phyloP scores from a whole-genome alignment of 2,329 filamentous ascomycete species.

The Botrytis pseudocinerea region DNA sequence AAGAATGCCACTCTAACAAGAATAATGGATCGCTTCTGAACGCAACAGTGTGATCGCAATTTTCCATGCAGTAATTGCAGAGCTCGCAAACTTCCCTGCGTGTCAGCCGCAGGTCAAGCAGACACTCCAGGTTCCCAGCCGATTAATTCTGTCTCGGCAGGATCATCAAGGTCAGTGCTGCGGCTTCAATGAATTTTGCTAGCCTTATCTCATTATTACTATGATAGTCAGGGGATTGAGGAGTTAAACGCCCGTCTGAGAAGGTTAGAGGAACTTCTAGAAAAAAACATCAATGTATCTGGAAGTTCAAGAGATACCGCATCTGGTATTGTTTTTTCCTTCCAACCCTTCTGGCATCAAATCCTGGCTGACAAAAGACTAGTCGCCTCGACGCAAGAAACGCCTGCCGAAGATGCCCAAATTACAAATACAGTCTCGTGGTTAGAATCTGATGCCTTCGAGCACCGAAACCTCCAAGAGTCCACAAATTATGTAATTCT shows the following conservation, averaged over 20 bases:
- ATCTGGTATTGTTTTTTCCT: not conserved
- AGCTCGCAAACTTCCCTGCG: constrained; percentile 25
- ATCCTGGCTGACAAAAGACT: not conserved
- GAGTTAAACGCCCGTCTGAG: constrained; percentile 28
- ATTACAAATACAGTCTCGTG: constrained; percentile 15
- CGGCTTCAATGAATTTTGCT: not conserved
- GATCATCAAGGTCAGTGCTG: not conserved
- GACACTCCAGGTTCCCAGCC: not conserved
- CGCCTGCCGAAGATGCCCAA: constrained; percentile 8
- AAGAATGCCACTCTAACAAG: not conserved
- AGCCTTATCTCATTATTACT: not conserved
- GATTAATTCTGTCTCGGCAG: not conserved
- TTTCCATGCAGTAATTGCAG: constrained; percentile 36
- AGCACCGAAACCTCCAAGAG: not conserved
- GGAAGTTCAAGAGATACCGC: not conserved
- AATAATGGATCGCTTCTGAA: not conserved
- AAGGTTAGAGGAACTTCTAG: constrained; percentile 30
- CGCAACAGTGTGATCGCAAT: constrained; percentile 32
- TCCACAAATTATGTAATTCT: not conserved
- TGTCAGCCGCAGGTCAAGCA: not conserved
- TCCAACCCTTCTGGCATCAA: not conserved
- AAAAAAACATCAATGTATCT: not conserved
- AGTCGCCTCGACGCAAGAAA: constrained; percentile 5
- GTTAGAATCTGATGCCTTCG: constrained; percentile 22
- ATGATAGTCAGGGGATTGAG: constrained; percentile 27